Evolutionary conservation across 2,329 filamentous ascomycete genomes (phyloP).

Genomic region (Colletotrichum orbiculare): DNA sequence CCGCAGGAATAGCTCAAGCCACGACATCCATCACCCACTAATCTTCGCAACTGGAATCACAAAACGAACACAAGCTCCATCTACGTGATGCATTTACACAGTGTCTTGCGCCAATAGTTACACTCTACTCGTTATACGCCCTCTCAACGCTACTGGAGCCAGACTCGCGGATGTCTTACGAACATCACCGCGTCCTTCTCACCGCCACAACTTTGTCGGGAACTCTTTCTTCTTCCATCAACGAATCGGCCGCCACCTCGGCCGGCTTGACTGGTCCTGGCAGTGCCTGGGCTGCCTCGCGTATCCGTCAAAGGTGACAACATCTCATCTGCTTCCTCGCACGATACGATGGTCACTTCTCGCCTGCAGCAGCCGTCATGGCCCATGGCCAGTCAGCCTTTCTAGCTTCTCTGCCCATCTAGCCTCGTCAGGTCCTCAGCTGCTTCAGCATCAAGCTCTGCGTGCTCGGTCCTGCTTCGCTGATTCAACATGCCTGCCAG

Average conservation of each 20-base stretch:
- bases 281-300: neutral
- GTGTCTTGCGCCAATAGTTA: too few relatives aligned
- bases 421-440: neutral
- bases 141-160: neutral
- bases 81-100: too few relatives aligned
- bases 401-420: neutral
- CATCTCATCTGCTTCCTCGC: slow-evolving; percentile 6
- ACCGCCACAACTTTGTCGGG: too few relatives aligned
- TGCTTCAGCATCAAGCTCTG: too few relatives aligned
- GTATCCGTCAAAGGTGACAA: slow-evolving; percentile 21
- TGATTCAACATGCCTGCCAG: slow-evolving; percentile 30
- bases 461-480: slow-evolving; percentile 23
- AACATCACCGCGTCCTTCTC: too few relatives aligned
- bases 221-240: slow-evolving; percentile 15
- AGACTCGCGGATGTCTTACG: slow-evolving; percentile 1
- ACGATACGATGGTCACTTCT: slow-evolving; percentile 12
- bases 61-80: too few relatives aligned
- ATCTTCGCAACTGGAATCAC: too few relatives aligned
- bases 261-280: neutral
- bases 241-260: slow-evolving; percentile 16
- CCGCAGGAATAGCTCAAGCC: slow-evolving; percentile 5
- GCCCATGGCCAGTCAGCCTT: neutral
- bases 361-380: slow-evolving; percentile 28
- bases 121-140: neutral
- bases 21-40: slow-evolving; percentile 1